Evolutionary conservation across 2,329 filamentous ascomycete species (phyloP), one percentile per base, ranked within the genome.

Genomic region (Calonectria ilicicola): DNA sequence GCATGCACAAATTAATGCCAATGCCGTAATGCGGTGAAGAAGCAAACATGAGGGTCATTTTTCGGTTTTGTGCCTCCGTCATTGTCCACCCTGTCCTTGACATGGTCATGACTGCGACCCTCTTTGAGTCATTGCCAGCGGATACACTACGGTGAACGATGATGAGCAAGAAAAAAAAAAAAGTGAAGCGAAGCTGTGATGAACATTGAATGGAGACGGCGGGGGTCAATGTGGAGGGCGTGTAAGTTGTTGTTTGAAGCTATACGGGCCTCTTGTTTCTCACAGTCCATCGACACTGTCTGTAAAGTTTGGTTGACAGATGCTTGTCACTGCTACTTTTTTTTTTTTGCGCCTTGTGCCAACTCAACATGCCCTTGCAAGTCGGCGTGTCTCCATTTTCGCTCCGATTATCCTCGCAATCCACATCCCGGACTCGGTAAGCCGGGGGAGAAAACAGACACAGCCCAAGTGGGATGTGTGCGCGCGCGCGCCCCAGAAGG

Each of bases 141-240:
- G 27, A 44, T 35, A 40, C 58, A 29, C 65, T 29, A 49, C 53
- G 66, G 44, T 42, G 66, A 68, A 44, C 40, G 29, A 60, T 26
- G 4, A 42, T 42, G 58, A 62, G 58, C 35, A 44, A 62, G n/a
- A 26, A 32, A 14, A 3, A 23, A 44, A 15, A 69, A 46, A 70
- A 65, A 70, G 67, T 65, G 67, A 69, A 62, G 68, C 56, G 66
- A 27, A 40, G 66, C 53, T 44, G 46, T 46, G 46, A 63, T 49
- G 42, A 51, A 32, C 44, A 42, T n/a, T 65, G 26, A 42, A 32
- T 49, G 21, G 60, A 42, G 12, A 35, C 32, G 10, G 6, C 40
- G 60, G 40, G 29, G 42, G 62, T 49, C 14, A 46, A 62, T 9
- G 42, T 26, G 44, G 44, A 38, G 53, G 66, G 66, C 44, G 66